Conservation (phyloP, 768 basidiomycete species). For the Xerocomellus amylosporus region DNA sequence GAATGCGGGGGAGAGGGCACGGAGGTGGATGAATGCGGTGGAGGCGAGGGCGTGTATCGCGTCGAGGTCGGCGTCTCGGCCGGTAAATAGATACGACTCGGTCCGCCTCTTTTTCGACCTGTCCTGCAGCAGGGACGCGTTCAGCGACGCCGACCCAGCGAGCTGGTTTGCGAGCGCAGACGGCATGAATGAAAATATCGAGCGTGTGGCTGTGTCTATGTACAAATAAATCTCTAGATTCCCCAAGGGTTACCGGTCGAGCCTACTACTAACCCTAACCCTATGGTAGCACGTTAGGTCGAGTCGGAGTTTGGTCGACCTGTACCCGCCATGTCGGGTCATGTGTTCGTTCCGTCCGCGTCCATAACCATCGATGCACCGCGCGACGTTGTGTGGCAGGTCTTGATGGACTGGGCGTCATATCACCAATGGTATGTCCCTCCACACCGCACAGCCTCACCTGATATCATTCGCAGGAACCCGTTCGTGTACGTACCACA, state of each 20-base stretch:
- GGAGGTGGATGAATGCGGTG: conserved; percentile 75
- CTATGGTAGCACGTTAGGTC: too few relatives aligned
- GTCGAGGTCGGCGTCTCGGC: conserved; percentile 79
- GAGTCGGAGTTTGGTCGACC: too few relatives aligned
- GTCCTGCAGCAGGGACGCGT: conserved; percentile 68
- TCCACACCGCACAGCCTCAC: not conserved
- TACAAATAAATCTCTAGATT: too few relatives aligned
- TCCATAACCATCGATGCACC: conserved; percentile 61
- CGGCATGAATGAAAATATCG: conserved; percentile 33
- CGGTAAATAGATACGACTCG: conserved; percentile 87
- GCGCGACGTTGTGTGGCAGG: conserved; percentile 56
- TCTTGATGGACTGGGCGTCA: conserved; percentile 56
- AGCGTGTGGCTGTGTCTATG: conserved; percentile 2
- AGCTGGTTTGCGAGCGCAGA: conserved; percentile 83
- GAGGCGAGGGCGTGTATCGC: conserved; percentile 76
- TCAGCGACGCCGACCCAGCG: conserved; percentile 73
- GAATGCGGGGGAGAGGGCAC: conserved; percentile 57
- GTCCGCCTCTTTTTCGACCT: conserved; percentile 55
- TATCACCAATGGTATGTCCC: conserved; percentile 60
- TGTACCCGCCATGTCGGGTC: conserved; percentile 9
- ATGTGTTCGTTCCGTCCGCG: conserved; percentile 47
- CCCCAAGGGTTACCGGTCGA: too few relatives aligned
- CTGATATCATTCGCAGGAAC: conserved; percentile 46
- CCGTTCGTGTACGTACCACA: conserved; percentile 54
- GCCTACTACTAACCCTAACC: too few relatives aligned